Percentiles rank a stretch among this genome's conserved stretches.
Evolutionary conservation across 2,329 filamentous ascomycete genomes (phyloP).

Genomic region (Diplodia mutila): DNA sequence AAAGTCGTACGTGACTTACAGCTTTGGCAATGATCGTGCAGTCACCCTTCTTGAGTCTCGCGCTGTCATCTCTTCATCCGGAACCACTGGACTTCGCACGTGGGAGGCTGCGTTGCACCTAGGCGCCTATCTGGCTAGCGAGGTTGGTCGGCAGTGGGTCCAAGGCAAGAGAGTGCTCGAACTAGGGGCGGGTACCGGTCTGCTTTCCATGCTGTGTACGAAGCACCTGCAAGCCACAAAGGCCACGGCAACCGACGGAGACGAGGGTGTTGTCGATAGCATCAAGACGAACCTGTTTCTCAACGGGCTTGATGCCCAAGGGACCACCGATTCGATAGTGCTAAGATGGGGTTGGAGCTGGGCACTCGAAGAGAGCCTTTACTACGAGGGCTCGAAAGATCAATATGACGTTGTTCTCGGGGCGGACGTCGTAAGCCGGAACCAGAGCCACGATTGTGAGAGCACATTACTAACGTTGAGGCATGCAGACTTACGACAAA

Average conservation of each 20-base stretch:
- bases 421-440: conserved; percentile 65
- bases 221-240: conserved; percentile 64
- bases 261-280: conserved; percentile 70
- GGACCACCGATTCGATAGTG: conserved; percentile 49
- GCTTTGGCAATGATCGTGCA: conserved; percentile 40
- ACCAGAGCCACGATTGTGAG: conserved; percentile 4
- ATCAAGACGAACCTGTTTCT: conserved; percentile 70
- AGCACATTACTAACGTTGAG: conserved; percentile 15
- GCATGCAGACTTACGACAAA: conserved; percentile 68
- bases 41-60: conserved; percentile 72
- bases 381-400: conserved; percentile 40
- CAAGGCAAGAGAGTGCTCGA: conserved; percentile 66
- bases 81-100: conserved; percentile 76
- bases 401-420: conserved; percentile 68
- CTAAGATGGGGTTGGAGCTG: conserved; percentile 68
- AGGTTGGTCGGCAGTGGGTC: conserved; percentile 52
- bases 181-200: conserved; percentile 76
- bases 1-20: conserved; percentile 76
- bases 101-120: conserved; percentile 82
- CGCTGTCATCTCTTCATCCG: conserved; percentile 68
- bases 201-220: conserved; percentile 74
- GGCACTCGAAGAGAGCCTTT: conserved; percentile 29
- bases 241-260: conserved; percentile 74
- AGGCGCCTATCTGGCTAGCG: conserved; percentile 64
- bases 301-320: conserved; percentile 63